These are phyloP conservation scores for Cladosporium halotolerans DNA, from an alignment of 2,329 filamentous ascomycete species.

Conservation along the genomic window DNA sequence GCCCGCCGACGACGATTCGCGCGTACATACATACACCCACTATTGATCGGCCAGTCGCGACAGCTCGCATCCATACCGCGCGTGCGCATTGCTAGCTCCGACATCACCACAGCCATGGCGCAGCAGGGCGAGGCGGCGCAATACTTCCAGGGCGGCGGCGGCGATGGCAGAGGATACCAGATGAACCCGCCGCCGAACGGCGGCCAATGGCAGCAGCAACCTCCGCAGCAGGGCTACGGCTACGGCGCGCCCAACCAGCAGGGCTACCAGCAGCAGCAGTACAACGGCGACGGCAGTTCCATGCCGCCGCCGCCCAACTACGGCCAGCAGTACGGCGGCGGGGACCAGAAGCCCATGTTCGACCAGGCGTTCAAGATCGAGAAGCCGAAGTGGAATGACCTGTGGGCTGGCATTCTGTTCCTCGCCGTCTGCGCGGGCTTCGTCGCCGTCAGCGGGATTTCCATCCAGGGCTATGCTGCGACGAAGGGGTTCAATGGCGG, in stretches of 20 bases:
- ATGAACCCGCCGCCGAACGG: constrained; percentile 14
- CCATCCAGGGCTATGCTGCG: constrained; percentile 66
- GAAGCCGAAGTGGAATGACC: constrained; percentile 80
- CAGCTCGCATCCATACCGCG: neutral
- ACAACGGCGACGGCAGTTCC: neutral
- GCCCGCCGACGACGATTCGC: too few species aligned
- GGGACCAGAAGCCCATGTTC: constrained; percentile 52
- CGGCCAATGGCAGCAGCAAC: constrained; percentile 24
- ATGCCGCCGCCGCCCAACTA: constrained; percentile 34
- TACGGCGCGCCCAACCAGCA: constrained; percentile 6
- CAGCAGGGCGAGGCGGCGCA: constrained; percentile 29
- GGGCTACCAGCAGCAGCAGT: constrained; percentile 13
- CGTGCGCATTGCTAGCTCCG: neutral
- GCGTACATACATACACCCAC: too few species aligned
- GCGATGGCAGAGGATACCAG: constrained; percentile 3
- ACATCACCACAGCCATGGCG: constrained; percentile 12
- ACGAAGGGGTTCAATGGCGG: constrained; percentile 59
- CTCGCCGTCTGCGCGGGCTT: constrained; percentile 67
- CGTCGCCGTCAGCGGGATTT: constrained; percentile 66
- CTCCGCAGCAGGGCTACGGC: constrained; percentile 22
- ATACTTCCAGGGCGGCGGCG: constrained; percentile 30
- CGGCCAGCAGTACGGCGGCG: constrained; percentile 22
- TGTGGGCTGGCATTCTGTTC: constrained; percentile 80
- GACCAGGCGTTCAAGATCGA: constrained; percentile 77
- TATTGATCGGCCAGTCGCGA: too few species aligned